A percentile compares a stretch with the other conserved stretches of the same genome.
Evolutionary conservation across 306 rosid species (phyloP).

Genomic region (Macrotyloma uniflorum): DNA sequence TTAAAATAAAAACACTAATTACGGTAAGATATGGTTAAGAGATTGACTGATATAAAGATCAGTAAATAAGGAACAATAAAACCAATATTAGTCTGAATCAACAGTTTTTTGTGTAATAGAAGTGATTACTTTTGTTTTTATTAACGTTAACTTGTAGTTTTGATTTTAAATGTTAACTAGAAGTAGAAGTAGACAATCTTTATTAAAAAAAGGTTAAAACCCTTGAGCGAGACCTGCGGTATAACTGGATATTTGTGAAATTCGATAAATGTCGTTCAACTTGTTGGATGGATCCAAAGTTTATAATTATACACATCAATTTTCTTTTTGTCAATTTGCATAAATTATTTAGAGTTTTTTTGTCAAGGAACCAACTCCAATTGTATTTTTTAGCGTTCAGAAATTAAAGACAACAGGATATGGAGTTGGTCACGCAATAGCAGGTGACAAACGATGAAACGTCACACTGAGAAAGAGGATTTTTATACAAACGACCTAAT

Average conservation of each 20-base stretch:
- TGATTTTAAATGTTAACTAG: background rate
- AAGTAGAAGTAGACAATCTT: background rate
- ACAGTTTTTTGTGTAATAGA: background rate
- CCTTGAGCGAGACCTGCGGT: background rate
- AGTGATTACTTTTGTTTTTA: too few relatives aligned
- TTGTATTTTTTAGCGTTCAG: background rate
- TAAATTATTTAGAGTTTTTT: background rate
- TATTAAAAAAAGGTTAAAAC: background rate
- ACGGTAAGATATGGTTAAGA: too few relatives aligned
- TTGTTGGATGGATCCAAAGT: background rate
- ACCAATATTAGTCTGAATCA: background rate
- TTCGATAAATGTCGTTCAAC: background rate
- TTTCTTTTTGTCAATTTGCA: background rate
- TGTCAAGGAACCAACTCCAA: background rate
- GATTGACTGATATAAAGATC: background rate
- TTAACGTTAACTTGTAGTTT: too few relatives aligned
- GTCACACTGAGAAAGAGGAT: background rate
- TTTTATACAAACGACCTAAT: background rate
- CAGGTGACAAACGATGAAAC: slow-evolving; percentile 22
- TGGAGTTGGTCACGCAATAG: background rate
- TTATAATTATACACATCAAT: background rate
- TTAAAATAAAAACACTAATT: too few relatives aligned
- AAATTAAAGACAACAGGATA: background rate
- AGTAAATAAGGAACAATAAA: background rate
- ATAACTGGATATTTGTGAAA: background rate